Evolutionary conservation across 2,329 filamentous ascomycete species (phyloP).

Genomic region (Simplicillium aogashimaense): DNA sequence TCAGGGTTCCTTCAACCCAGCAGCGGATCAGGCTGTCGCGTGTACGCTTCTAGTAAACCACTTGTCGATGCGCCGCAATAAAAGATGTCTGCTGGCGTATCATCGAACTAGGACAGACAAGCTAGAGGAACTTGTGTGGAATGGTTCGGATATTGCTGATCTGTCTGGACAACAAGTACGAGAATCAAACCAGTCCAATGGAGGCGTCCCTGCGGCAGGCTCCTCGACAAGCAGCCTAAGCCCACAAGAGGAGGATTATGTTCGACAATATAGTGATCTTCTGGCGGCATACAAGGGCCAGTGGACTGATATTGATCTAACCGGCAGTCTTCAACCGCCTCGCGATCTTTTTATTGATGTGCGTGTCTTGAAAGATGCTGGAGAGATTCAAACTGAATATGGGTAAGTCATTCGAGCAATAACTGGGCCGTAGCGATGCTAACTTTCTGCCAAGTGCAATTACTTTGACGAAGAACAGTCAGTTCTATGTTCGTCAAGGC

Average conservation of each 20-base stretch:
- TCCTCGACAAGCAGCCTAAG: constrained; percentile 66
- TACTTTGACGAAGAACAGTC: constrained; percentile 93
- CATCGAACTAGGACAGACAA: constrained; percentile 85
- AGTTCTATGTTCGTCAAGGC: constrained; percentile 92
- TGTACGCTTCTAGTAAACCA: constrained; percentile 89
- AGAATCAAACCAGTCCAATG: constrained; percentile 21
- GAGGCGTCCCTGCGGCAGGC: constrained; percentile 28
- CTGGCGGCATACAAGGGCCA: constrained; percentile 95
- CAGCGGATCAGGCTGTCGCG: constrained; percentile 71
- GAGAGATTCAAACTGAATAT: constrained; percentile 98
- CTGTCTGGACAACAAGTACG: constrained; percentile 46
- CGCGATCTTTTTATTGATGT: constrained; percentile 95
- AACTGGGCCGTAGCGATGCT: not conserved
- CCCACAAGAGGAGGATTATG: constrained; percentile 94
- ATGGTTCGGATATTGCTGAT: constrained; percentile 74
- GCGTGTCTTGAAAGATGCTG: constrained; percentile 87
- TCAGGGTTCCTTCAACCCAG: constrained; percentile 75
- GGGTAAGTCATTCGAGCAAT: constrained; percentile 52
- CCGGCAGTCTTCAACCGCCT: constrained; percentile 88
- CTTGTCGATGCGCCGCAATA: constrained; percentile 89
- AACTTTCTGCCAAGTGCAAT: constrained; percentile 57
- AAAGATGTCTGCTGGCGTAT: constrained; percentile 89
- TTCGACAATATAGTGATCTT: constrained; percentile 82
- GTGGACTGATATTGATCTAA: constrained; percentile 96
- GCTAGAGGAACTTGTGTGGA: constrained; percentile 90